Evolutionary conservation across 2,329 filamentous ascomycete species (phyloP), one percentile per base, ranked within the genome.

Genomic region (Hypocreales sp.): DNA sequence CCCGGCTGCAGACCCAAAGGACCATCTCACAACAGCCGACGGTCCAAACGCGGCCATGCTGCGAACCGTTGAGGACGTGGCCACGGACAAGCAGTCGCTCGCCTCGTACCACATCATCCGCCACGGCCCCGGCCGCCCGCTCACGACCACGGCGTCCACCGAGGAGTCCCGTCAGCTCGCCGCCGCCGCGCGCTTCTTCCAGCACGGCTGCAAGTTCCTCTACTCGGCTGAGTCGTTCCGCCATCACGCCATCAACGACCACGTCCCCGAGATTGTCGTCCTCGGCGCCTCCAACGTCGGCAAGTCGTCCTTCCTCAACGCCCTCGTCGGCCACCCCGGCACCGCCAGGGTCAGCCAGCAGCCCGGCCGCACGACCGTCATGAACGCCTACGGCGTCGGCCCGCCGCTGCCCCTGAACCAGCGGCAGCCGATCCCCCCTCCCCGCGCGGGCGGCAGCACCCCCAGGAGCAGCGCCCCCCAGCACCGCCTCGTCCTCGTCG

Each of bases 261-360:
- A 55, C 34, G 50, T 61, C 4, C 68, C 68, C 24, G 68, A 73
- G 37, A 67, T 92, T 27, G 78, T 81, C 45, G 66, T 92, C 24
- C 71, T 92, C 20, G 83, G 83, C 23, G 83, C 86, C 41, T 84
- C 82, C 37, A 92, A 92, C 46, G 82, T 84, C 22, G 83, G 83
- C 44, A 92, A 92, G 50, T 90, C 81, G 2, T 82, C 81, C 11
- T 79, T 92, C 39, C 75, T 92, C 53, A 92, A 92, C 45, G 78
- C 79, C 12, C 65, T 92, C 19, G 69, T 76, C 3, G 74, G 74
- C 19, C 37, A 41, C 4, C 34, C 40, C 15, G 41, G 46, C 15
- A 46, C 63, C 5, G 67, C 67, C 9, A 53, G 58, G 25, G 63
- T 64, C 15, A 66, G 63, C 40, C 47, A 53, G 11, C 51, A 48